These are phyloP conservation scores for Penicillium macrosclerotiorum DNA, from an alignment of 495 filamentous ascomycete species.

Conservation along the genomic window DNA sequence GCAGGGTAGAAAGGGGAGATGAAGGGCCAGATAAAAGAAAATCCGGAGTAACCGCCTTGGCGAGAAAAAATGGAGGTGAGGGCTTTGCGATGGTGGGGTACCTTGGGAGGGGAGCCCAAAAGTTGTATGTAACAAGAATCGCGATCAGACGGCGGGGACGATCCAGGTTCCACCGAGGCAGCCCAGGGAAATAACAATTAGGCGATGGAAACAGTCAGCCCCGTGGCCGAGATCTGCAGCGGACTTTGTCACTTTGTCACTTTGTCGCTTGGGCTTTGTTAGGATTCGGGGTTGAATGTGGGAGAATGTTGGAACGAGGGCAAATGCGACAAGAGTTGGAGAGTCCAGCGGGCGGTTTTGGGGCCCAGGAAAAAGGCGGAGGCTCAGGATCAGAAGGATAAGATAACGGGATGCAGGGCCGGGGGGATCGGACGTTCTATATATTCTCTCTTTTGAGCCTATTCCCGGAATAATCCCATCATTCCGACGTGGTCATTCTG, in stretches of 20 bases:
- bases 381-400: slow-evolving; percentile 10
- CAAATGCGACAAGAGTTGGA: no score
- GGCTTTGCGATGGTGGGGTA: slow-evolving; percentile 27
- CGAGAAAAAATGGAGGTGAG: slow-evolving; percentile 25
- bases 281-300: slow-evolving; percentile 14
- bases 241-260: no score
- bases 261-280: background rate
- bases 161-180: slow-evolving; percentile 14
- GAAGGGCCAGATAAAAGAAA: slow-evolving; percentile 18
- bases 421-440: background rate
- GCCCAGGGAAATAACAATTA: slow-evolving; percentile 12
- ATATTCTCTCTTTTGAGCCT: no score
- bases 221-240: slow-evolving; percentile 17
- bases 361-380: no score
- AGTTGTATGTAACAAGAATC: slow-evolving; percentile 29
- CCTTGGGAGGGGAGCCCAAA: slow-evolving; percentile 22
- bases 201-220: slow-evolving; percentile 30
- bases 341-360: background rate
- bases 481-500: no score
- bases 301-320: no score
- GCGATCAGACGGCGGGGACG: slow-evolving; percentile 20
- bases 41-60: slow-evolving; percentile 30
- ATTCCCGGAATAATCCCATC: no score
- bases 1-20: slow-evolving; percentile 5
- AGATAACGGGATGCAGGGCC: slow-evolving; percentile 13